Percentiles rank a stretch among this genome's conserved stretches.
phyloP scores from a whole-genome alignment of 441 rosid genomes.

The Kokia cookei region DNA sequence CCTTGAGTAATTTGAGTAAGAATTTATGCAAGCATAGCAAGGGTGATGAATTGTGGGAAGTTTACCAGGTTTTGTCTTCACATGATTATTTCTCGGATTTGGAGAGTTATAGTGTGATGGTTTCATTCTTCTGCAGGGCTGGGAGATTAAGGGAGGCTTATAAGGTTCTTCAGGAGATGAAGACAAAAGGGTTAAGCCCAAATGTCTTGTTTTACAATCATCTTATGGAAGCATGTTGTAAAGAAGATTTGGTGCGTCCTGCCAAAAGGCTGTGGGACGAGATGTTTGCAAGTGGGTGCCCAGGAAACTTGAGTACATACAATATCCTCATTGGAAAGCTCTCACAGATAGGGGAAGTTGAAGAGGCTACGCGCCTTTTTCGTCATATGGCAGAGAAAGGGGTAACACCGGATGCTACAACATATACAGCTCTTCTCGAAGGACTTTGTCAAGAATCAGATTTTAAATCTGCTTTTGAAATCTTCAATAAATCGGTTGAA shows the following conservation, averaged over 20 bases:
- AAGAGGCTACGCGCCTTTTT: conserved; percentile 65
- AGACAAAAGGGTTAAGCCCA: conserved; percentile 63
- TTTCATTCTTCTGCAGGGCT: conserved; percentile 61
- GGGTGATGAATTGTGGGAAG: conserved; percentile 44
- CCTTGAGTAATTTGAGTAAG: conserved; percentile 60
- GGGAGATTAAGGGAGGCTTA: conserved; percentile 79
- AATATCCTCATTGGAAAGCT: conserved; percentile 59
- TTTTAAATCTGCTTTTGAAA: conserved; percentile 47
- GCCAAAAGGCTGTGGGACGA: conserved; percentile 96
- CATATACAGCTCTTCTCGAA: conserved; percentile 47
- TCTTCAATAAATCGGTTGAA: conserved; percentile 38
- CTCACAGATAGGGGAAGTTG: conserved; percentile 57
- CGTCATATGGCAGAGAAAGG: conserved; percentile 62
- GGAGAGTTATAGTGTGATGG: conserved; percentile 53
- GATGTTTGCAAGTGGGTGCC: conserved; percentile 76
- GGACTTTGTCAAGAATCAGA: conserved; percentile 62
- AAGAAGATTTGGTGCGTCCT: conserved; percentile 67
- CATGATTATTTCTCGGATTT: conserved; percentile 46
- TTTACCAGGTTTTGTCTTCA: conserved; percentile 40
- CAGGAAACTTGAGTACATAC: conserved; percentile 67
- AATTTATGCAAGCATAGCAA: conserved; percentile 58
- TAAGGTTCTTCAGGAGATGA: conserved; percentile 70
- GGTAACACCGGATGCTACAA: conserved; percentile 51
- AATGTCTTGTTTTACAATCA: conserved; percentile 57
- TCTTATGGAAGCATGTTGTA: conserved; percentile 79